phyloP scores from a whole-genome alignment of 306 rosid genomes.

The Leucaena leucocephala region DNA sequence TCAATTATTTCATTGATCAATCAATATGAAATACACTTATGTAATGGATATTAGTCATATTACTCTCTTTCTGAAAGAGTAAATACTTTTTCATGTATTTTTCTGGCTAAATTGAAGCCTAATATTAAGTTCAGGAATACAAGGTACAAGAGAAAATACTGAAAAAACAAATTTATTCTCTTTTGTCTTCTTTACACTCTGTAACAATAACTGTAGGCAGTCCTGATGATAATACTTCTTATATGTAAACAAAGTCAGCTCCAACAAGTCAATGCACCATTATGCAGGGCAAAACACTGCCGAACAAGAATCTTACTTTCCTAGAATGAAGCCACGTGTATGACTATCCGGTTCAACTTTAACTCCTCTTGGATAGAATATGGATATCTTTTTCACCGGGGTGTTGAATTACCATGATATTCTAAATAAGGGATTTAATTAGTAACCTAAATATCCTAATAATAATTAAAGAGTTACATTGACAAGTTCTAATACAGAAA shows the following conservation, averaged over 20 bases:
- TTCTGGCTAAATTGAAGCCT: background rate
- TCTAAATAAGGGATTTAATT: too few relatives aligned
- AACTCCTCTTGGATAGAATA: background rate
- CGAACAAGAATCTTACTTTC: background rate
- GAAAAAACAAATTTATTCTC: background rate
- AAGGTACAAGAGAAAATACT: background rate
- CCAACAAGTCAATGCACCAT: background rate
- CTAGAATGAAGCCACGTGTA: background rate
- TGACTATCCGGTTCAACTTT: background rate
- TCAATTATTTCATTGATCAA: slow-evolving; percentile 32
- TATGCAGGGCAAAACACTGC: background rate
- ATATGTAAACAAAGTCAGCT: background rate
- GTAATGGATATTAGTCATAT: background rate
- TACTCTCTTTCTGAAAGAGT: background rate
- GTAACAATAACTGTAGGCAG: background rate
- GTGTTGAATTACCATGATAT: too few relatives aligned
- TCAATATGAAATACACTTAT: slow-evolving; percentile 2
- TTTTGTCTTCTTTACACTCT: background rate
- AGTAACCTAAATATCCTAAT: too few relatives aligned
- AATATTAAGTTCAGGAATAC: background rate
- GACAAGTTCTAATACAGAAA: too few relatives aligned
- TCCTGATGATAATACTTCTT: background rate
- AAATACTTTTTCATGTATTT: background rate
- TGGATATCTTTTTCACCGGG: background rate
- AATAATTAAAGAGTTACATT: too few relatives aligned